phyloP scores from a whole-genome alignment of 352 stramenopile genomes.

The Pythium phragmiticola region DNA sequence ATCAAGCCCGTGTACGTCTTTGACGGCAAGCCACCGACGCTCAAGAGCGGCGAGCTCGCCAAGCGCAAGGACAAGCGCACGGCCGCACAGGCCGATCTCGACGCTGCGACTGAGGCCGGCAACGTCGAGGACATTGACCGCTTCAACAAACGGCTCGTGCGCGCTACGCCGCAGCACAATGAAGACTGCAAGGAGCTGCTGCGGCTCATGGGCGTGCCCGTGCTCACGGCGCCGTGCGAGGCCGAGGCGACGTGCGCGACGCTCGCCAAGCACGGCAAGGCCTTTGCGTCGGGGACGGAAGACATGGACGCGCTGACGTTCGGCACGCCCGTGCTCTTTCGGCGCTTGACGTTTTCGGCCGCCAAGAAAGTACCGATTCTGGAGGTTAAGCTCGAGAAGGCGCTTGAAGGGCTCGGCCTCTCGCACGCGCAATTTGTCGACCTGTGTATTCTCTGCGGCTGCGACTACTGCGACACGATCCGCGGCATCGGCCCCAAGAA shows the following conservation, averaged over 20 bases:
- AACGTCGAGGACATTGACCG: slow-evolving; percentile 92
- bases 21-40: slow-evolving; percentile 97
- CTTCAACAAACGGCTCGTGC: slow-evolving; percentile 91
- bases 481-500: slow-evolving; percentile 97
- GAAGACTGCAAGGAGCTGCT: slow-evolving; percentile 93
- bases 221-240: slow-evolving; percentile 96
- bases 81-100: slow-evolving; percentile 80
- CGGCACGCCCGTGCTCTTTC: slow-evolving; percentile 93
- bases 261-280: slow-evolving; percentile 91
- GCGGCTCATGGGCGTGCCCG: slow-evolving; percentile 95
- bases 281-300: slow-evolving; percentile 96
- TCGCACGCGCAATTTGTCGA: slow-evolving; percentile 97
- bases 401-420: slow-evolving; percentile 92
- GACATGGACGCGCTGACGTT: slow-evolving; percentile 99
- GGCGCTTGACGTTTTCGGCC: slow-evolving; percentile 87
- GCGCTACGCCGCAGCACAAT: slow-evolving; percentile 91
- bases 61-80: slow-evolving; percentile 92
- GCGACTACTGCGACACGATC: slow-evolving; percentile 99
- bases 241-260: slow-evolving; percentile 97
- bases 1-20: slow-evolving; percentile 99
- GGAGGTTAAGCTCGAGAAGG: slow-evolving; percentile 89
- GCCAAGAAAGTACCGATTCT: slow-evolving; percentile 90
- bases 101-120: slow-evolving; percentile 83
- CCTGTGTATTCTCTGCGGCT: slow-evolving; percentile 98
- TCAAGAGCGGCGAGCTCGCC: slow-evolving; percentile 96